Evolutionary conservation across 2,329 filamentous ascomycete species (phyloP).

Genomic region (Orbilia quercus): DNA sequence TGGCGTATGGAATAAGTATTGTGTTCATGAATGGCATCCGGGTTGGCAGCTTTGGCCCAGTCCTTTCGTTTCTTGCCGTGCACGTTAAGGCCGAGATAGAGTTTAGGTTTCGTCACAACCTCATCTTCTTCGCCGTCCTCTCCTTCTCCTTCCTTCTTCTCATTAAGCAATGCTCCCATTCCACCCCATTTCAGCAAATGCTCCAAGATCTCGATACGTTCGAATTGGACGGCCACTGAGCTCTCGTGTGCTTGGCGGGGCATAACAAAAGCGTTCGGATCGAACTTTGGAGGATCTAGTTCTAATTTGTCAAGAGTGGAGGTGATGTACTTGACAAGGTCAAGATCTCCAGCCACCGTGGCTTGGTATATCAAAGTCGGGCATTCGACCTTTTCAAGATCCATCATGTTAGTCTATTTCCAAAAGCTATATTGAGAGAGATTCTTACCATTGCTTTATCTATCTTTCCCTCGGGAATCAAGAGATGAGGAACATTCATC

Average conservation of each 20-base stretch:
- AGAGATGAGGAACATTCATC: conserved; percentile 48
- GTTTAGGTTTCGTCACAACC: conserved; percentile 73
- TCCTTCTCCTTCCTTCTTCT: conserved; percentile 60
- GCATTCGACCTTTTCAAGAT: not conserved
- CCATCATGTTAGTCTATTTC: not conserved
- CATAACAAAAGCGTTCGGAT: conserved; percentile 64
- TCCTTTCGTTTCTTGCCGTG: conserved; percentile 79
- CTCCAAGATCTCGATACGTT: conserved; percentile 57
- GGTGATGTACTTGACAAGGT: conserved; percentile 40
- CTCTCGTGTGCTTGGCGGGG: conserved; percentile 57
- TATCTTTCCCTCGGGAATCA: conserved; percentile 61
- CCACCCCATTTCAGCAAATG: conserved; percentile 56
- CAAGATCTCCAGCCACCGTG: conserved; percentile 20
- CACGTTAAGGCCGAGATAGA: conserved; percentile 81
- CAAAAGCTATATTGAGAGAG: not conserved
- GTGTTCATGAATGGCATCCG: conserved; percentile 63
- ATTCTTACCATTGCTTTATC: conserved; percentile 42
- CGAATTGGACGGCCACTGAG: conserved; percentile 49
- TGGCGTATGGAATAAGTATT: conserved; percentile 66
- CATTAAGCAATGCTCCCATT: conserved; percentile 54
- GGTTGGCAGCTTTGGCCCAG: conserved; percentile 75
- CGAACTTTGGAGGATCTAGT: conserved; percentile 62
- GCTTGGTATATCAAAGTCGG: conserved; percentile 34
- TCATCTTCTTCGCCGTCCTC: conserved; percentile 69
- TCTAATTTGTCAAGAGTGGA: conserved; percentile 59